Evolutionary conservation across 2,329 filamentous ascomycete genomes (phyloP).

Genomic region (Claviceps maximensis): DNA sequence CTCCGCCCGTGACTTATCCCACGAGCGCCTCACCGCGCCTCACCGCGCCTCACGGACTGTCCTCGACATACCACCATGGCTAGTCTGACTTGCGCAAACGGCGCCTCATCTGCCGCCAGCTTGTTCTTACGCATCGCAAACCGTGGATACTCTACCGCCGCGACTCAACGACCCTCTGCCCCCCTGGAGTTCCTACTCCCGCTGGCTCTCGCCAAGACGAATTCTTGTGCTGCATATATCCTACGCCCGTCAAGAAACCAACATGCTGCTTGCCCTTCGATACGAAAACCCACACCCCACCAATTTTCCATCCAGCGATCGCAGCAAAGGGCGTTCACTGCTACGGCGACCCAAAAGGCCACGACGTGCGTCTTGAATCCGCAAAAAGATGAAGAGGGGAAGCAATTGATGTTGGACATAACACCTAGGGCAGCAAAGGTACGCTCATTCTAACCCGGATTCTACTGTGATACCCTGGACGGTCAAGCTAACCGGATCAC

Average conservation of each 20-base stretch:
- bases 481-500: background rate
- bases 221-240: background rate
- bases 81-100: constrained; percentile 22
- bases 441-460: constrained; percentile 8
- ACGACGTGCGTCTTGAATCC: constrained; percentile 54
- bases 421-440: constrained; percentile 72
- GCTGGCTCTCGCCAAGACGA: constrained; percentile 7
- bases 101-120: constrained; percentile 24
- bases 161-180: constrained; percentile 12
- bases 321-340: constrained; percentile 22
- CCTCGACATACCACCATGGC: constrained; percentile 14
- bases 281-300: background rate
- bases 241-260: background rate
- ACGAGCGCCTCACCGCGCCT: background rate
- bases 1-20: background rate
- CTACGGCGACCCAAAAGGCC: constrained; percentile 20
- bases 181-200: constrained; percentile 30
- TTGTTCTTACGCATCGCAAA: constrained; percentile 29
- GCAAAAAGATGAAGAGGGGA: constrained; percentile 66
- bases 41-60: background rate
- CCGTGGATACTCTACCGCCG: constrained; percentile 18
- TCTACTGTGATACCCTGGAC: too few species aligned
- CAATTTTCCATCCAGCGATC: background rate
- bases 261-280: background rate
- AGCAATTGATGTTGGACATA: constrained; percentile 72